Base-by-base conservation (phyloP, 179 eudicot genomes). In the Silene noctiflora region DNA sequence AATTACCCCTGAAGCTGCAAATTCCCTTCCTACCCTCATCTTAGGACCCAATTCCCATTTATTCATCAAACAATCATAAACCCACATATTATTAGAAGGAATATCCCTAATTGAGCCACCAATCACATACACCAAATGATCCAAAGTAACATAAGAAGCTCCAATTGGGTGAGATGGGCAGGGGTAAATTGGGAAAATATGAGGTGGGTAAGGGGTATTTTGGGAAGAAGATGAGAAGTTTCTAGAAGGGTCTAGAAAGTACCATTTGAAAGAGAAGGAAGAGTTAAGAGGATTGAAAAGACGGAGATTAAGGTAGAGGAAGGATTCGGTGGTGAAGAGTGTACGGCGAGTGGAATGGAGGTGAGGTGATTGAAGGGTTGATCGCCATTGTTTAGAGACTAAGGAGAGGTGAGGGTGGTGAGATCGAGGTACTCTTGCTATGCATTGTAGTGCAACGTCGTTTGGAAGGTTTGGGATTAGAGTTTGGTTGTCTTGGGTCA, bases 11-110 rank as follows among this genome's bases (percentile, higher is more conserved):
- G 93, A 89, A 0, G 97, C 98, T 0, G 97, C 85, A 68, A 94
- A 94, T 71, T 94, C 98, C 74, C 98, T 83, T 21, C 90, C 82
- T 0, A 88, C 96, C 58, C 84, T 69, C 98, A 94, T 94, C 58
- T 64, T 82, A 0, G 97, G 92, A n/a, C 94, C 98, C 20, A 77
- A 9, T 69, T 86, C 90, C 98, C 98, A 94, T 56, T 21, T 71
- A 71, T 84, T 85, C 29, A 71, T 70, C 79, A 89, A 76, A 48
- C 89, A 87, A 83, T 94, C 96, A 76, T 81, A 85, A 71, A 91
- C 81, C 97, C 97, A 94, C 44, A 92, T 58, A 16, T 61, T 25
- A 20, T 77, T 79, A 3, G 84, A 77, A 0, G 98, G 84, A 1
- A 85, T 60, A 55, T 90, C 92, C 61, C 74, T 72, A 13, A 87